Percentiles rank a stretch among this genome's conserved stretches.
phyloP scores from a whole-genome alignment of 2,329 filamentous ascomycete species.

The Alternaria incomplexa region DNA sequence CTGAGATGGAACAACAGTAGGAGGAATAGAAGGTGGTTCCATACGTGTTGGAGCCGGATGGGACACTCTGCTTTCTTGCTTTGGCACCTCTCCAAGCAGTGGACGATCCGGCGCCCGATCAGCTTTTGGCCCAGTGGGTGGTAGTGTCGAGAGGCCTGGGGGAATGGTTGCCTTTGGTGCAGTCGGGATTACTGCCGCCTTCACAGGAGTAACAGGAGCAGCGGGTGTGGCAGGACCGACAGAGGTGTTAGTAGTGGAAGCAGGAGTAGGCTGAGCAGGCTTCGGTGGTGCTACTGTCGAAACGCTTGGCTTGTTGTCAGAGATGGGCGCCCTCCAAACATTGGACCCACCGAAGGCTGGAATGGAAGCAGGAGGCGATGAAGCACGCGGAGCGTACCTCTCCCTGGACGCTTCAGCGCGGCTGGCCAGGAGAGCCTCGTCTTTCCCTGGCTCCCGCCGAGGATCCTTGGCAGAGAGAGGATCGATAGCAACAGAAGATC shows the following conservation, averaged over 20 bases:
- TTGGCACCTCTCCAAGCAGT: constrained; percentile 21
- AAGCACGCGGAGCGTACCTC: constrained; percentile 55
- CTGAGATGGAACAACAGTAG: constrained; percentile 20
- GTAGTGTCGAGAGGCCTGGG: constrained; percentile 40
- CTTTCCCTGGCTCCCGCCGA: constrained; percentile 51
- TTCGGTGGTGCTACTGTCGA: constrained; percentile 36
- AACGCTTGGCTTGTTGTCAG: constrained; percentile 40
- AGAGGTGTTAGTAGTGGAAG: constrained; percentile 15
- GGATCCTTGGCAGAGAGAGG: constrained; percentile 39
- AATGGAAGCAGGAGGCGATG: constrained; percentile 62
- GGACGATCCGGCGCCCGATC: constrained; percentile 41
- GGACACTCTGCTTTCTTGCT: constrained; percentile 26
- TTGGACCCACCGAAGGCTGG: constrained; percentile 61
- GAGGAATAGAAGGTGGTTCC: constrained; percentile 27
- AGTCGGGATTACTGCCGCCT: constrained; percentile 20
- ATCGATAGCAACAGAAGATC: constrained; percentile 46
- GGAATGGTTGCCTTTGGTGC: constrained; percentile 46
- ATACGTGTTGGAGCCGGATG: constrained; percentile 24
- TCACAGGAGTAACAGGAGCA: constrained; percentile 28
- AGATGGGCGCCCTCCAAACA: constrained; percentile 51
- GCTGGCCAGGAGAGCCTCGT: constrained; percentile 53
- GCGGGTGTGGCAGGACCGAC: constrained; percentile 17
- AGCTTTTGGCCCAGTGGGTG: constrained; percentile 52
- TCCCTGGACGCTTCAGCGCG: constrained; percentile 55
- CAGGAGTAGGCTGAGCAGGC: constrained; percentile 28